phyloP scores from a whole-genome alignment of 257 asterid genomes.

The Euphrasia confusa region DNA sequence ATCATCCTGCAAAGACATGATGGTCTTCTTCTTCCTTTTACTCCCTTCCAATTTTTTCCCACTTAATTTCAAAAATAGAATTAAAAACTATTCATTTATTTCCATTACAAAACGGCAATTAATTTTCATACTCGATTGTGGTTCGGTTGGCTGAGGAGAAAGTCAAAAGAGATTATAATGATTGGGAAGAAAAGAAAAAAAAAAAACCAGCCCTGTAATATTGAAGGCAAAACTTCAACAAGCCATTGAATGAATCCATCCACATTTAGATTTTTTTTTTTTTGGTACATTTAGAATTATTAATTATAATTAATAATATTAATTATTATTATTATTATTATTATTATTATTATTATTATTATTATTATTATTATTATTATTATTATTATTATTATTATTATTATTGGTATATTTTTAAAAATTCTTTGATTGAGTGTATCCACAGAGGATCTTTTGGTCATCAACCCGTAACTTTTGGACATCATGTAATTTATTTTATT shows the following conservation, averaged over 20 bases:
- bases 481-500: constrained; percentile 25
- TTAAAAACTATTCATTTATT: neutral
- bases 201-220: constrained; percentile 19
- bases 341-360: too few relatives aligned
- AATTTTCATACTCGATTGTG: neutral
- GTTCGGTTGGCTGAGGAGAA: constrained; percentile 19
- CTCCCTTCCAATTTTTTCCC: neutral
- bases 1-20: neutral
- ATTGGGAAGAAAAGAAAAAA: constrained; percentile 25
- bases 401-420: constrained; percentile 2
- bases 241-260: constrained; percentile 31
- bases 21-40: constrained; percentile 1
- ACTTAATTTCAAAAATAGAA: neutral
- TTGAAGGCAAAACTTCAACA: constrained; percentile 24
- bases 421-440: constrained; percentile 30
- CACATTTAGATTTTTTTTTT: neutral
- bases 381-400: constrained; percentile 15
- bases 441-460: constrained; percentile 43
- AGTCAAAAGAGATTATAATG: constrained; percentile 46
- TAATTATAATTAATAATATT: neutral
- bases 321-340: too few relatives aligned
- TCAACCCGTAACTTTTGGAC: constrained; percentile 47
- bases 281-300: constrained; percentile 9
- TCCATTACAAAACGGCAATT: neutral
- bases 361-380: too few relatives aligned